phyloP scores from a whole-genome alignment of 768 basidiomycete species.

The Mycena vitilis region DNA sequence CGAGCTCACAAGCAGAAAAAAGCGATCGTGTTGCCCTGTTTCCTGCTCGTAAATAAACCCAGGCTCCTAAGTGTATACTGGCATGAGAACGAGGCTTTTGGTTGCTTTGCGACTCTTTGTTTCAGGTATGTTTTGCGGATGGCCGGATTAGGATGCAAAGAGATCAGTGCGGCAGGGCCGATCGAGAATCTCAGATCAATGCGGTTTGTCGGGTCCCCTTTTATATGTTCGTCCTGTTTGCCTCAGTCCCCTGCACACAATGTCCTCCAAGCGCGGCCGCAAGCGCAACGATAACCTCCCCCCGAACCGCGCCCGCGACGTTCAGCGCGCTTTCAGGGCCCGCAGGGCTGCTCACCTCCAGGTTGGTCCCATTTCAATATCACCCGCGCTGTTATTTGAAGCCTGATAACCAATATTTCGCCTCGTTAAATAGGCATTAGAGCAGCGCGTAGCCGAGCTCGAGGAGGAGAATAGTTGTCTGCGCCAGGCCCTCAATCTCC shows the following conservation, averaged over 20 bases:
- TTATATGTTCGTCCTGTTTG: constrained; percentile 55
- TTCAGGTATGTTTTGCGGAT: constrained; percentile 16
- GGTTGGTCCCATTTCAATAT: constrained; percentile 53
- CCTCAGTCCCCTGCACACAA: constrained; percentile 50
- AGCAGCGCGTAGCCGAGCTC: constrained; percentile 82
- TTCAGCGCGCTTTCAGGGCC: constrained; percentile 90
- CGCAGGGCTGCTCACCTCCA: constrained; percentile 89
- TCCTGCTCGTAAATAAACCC: too few relatives aligned
- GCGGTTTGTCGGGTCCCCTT: constrained; percentile 42
- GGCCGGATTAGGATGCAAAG: constrained; percentile 12
- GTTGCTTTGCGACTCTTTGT: constrained; percentile 6
- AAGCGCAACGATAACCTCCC: constrained; percentile 86
- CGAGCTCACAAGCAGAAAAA: neutral
- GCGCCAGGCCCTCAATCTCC: constrained; percentile 77
- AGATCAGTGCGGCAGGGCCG: constrained; percentile 23
- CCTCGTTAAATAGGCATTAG: constrained; percentile 71
- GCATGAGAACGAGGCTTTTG: constrained; percentile 22
- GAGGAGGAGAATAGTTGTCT: constrained; percentile 86
- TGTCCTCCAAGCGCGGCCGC: constrained; percentile 90
- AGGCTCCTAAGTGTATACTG: constrained; percentile 14
- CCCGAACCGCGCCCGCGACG: constrained; percentile 86
- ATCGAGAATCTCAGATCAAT: constrained; percentile 23
- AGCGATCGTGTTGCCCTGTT: neutral
- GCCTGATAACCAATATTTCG: constrained; percentile 37
- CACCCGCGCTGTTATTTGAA: constrained; percentile 21